Evolutionary conservation across 2,329 filamentous ascomycete genomes (phyloP).

Genomic region (Fusarium piperis): DNA sequence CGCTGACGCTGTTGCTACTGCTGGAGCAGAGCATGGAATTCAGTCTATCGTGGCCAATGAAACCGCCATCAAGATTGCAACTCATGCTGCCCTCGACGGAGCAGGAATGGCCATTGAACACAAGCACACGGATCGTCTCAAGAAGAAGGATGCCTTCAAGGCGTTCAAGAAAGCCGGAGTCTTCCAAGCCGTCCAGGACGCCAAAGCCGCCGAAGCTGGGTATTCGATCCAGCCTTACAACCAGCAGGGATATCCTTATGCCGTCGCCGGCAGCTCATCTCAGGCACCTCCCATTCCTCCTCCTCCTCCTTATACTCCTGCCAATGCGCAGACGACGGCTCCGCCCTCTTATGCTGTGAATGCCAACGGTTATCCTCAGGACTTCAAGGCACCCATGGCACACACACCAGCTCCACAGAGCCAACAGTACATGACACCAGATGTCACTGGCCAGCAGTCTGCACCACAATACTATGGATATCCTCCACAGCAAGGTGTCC

Average conservation of each 20-base stretch:
- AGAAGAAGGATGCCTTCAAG: conserved; percentile 48
- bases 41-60: conserved; percentile 45
- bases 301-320: conserved; percentile 25
- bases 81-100: conserved; percentile 50
- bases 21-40: conserved; percentile 49
- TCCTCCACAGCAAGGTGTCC: neutral
- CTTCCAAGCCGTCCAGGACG: conserved; percentile 44
- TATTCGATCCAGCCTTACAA: conserved; percentile 32
- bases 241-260: conserved; percentile 4
- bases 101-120: conserved; percentile 50
- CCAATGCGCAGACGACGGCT: neutral
- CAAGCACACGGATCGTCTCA: conserved; percentile 46
- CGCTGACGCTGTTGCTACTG: conserved; percentile 48
- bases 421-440: neutral
- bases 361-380: conserved; percentile 2
- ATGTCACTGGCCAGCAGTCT: neutral
- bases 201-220: conserved; percentile 41
- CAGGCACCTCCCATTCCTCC: conserved; percentile 17
- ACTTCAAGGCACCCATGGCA: conserved; percentile 1
- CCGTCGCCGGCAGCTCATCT: neutral
- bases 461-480: conserved; percentile 5
- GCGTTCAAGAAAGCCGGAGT: conserved; percentile 46
- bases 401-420: neutral
- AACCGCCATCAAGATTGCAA: conserved; percentile 47
- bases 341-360: neutral